phyloP scores from a whole-genome alignment of 1,139 yeast genomes.

The Tardiomyces blankii region DNA sequence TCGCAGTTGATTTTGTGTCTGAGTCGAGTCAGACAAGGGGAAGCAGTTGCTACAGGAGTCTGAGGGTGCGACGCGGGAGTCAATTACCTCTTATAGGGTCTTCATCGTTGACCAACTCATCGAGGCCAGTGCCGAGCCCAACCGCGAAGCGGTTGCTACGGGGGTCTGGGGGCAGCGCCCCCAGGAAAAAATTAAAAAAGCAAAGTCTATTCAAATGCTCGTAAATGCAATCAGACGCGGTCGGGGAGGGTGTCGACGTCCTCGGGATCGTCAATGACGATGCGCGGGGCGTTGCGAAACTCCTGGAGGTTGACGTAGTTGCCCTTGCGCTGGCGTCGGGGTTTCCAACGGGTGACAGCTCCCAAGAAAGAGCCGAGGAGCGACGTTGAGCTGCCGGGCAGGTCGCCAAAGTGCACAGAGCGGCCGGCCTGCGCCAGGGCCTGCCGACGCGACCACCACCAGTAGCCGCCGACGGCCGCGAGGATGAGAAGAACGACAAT shows the following conservation, averaged over 20 bases:
- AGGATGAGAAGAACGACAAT: conserved; percentile 22
- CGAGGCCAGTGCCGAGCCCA: no score
- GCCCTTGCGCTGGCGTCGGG: background rate
- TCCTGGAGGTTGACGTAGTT: background rate
- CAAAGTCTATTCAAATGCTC: background rate
- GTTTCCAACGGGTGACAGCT: background rate
- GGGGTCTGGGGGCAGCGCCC: no score
- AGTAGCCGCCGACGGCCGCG: conserved; percentile 10
- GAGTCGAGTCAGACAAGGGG: no score
- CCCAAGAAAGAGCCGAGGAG: background rate
- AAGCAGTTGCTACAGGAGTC: no score
- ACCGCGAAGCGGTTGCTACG: no score
- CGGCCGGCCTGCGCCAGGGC: background rate
- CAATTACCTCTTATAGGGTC: no score
- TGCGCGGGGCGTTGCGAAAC: background rate
- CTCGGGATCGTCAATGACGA: background rate
- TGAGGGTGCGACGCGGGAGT: no score
- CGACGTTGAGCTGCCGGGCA: background rate
- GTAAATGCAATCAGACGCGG: background rate
- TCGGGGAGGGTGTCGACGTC: background rate
- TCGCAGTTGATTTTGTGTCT: no score
- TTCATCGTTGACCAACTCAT: no score
- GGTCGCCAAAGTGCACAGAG: background rate
- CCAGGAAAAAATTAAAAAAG: background rate
- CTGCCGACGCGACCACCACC: background rate